Evolutionary conservation across 192 early-diverging fungal species (phyloP), one percentile per base, ranked within the genome.

Genomic region (Podila minutissima): DNA sequence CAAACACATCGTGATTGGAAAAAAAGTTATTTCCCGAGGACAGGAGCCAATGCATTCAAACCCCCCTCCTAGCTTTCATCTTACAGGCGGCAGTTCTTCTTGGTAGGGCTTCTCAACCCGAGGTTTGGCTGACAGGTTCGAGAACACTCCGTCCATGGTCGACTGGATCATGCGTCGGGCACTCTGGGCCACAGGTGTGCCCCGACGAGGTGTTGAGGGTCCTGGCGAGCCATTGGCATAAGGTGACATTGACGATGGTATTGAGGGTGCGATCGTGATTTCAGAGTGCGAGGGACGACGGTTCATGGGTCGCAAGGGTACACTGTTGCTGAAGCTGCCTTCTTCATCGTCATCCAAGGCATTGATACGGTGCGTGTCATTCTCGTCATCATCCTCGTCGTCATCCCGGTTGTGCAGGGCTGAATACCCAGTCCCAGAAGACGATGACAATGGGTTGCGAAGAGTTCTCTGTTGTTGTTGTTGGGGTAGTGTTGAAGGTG

Each of bases 1-100:
- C 22, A 59, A 15, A n/a, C 8, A 55, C 12, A n/a, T 8, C 28
- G 24, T 22, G n/a, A 50, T 8, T 38, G 65, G 41, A 11, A 26
- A 11, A 46, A 53, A 26, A 13, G 48, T 38, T 62, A 48, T 33
- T 3, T 33, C 33, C 33, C 33, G 33, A 33, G 5, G 33, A 7
- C 3, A 33, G 33, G 33, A 33, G 2, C 33, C 33, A 33, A 33
- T 33, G 3, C 33, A 29, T 29, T 29, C 29, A 33, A 7, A 33
- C 33, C 3, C 33, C 33, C 33, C 33, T 33, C 33, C 33, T 6
- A 33, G 33, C 33, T 33, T 33, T 33, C 33, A 58, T 41, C 69
- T 26, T 81, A 81, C 76, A 22, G 76, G 76, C 4, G 76, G 76
- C 12, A 81, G 55, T 24, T 81, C 76, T 59, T 81, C 76, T 48